Base-by-base conservation (phyloP, 2,329 filamentous ascomycete genomes). In the Gliomastix tumulicola region DNA sequence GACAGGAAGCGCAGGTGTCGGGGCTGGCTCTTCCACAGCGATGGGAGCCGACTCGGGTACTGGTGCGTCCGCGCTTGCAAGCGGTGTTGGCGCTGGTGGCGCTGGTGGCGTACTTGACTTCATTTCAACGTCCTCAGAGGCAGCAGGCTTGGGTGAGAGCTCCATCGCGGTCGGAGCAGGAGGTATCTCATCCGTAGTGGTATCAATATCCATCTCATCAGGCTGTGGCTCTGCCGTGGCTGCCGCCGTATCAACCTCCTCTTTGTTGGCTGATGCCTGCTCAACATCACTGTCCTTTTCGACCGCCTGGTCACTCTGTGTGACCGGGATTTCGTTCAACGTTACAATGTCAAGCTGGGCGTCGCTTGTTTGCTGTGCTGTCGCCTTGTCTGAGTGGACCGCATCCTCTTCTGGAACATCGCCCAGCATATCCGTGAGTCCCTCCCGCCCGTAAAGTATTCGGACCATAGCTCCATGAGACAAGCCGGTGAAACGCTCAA, bases 401-500 rank as follows among this genome's bases (percentile, higher is more conserved):
- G n/a, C n/a, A n/a, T n/a, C n/a, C n/a, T n/a, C n/a, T 19, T 36
- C 28, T 6, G 34, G 34, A n/a, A 35, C 23, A 4, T 41, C 36
- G 13, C 39, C 39, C 7, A 74, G 47, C 53, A 72, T 60, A 15
- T 63, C 57, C 12, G 53, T 41, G 21, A 76, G 42, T 5, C 56
- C 60, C 34, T 71, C 66, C 3, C 56, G 46, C 35, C 73, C 65
- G 4, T 59, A 62, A 8, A 71, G 49, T 35, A 77, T 59, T 36
- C 62, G 62, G 6, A 65, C 59, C 53, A 71, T 59, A 6, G 69
- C 65, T 27, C 71, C 65, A 32, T 76, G 61, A 1, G 70, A 65
- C 15, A 71, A 48, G 7, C 63, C 54, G 4, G 67, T 67, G 42
- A 70, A 73, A 4, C 66, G 66, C 19, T 60, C 52, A 11, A 73